Evolutionary conservation across 495 filamentous ascomycete genomes (phyloP).

Genomic region (Aspergillus ellipticus): DNA sequence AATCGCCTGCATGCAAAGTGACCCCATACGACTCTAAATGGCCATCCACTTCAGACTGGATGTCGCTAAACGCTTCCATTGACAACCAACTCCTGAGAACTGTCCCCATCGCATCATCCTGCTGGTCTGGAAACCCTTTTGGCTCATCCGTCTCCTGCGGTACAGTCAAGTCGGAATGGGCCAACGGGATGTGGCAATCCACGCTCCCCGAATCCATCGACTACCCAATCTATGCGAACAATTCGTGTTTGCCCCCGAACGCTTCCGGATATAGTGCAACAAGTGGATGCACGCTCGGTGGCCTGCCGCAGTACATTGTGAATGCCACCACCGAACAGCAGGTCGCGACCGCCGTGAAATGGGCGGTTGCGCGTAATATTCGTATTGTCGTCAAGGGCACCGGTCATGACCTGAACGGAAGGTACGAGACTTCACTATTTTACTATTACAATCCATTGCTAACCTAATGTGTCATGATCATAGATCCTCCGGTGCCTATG

Average conservation of each 20-base stretch:
- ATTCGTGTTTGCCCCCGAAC: constrained; percentile 23
- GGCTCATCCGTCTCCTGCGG: constrained; percentile 16
- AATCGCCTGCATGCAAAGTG: constrained; percentile 13
- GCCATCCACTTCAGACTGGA: constrained; percentile 25
- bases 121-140: constrained; percentile 23
- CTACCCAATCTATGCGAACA: constrained; percentile 22
- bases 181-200: constrained; percentile 18
- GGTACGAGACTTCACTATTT: constrained; percentile 23
- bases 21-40: constrained; percentile 21
- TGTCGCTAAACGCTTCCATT: constrained; percentile 22
- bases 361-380: constrained; percentile 49
- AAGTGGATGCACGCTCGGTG: constrained; percentile 23
- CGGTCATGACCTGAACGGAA: constrained; percentile 52
- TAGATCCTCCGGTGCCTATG: constrained; percentile 43
- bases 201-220: constrained; percentile 19
- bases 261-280: constrained; percentile 11
- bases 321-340: constrained; percentile 28
- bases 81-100: constrained; percentile 17
- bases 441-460: background rate
- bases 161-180: constrained; percentile 21
- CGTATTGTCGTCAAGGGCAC: constrained; percentile 50
- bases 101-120: constrained; percentile 23
- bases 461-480: constrained; percentile 23
- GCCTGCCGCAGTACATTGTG: constrained; percentile 28
- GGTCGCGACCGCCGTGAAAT: constrained; percentile 35